These are phyloP conservation scores for Erysimum cheiri DNA, from an alignment of 441 rosid genomes.

Conservation along the genomic window DNA sequence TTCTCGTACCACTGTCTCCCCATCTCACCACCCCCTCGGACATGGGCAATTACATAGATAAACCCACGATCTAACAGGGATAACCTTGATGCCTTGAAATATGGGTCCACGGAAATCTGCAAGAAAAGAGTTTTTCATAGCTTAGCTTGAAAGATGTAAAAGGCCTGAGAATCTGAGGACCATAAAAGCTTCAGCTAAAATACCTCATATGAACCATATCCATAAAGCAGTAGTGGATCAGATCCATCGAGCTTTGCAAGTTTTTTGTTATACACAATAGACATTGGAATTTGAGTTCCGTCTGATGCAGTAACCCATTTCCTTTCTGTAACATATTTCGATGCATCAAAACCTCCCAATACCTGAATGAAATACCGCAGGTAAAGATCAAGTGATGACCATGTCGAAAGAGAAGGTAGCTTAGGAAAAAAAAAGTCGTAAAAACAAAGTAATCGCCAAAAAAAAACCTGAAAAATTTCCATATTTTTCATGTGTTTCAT, in stretches of 20 bases:
- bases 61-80: conserved; percentile 92
- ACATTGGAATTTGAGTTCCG: conserved; percentile 82
- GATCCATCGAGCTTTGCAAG: conserved; percentile 87
- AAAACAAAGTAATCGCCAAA: not conserved
- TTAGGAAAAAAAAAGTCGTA: not conserved
- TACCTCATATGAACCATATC: conserved; percentile 99
- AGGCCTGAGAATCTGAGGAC: not conserved
- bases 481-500: not conserved
- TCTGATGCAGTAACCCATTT: conserved; percentile 91
- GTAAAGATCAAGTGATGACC: conserved; percentile 1
- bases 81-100: conserved; percentile 70
- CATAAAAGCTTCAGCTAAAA: conserved; percentile 29
- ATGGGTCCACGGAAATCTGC: conserved; percentile 68
- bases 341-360: conserved; percentile 87
- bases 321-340: conserved; percentile 80
- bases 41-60: conserved; percentile 77
- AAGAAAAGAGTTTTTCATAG: conserved; percentile 25
- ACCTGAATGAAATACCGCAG: conserved; percentile 56
- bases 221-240: conserved; percentile 80
- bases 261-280: conserved; percentile 71
- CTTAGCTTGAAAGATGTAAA: conserved; percentile 19
- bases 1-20: conserved; percentile 98
- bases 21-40: conserved; percentile 99
- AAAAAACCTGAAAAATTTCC: not conserved
- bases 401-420: conserved; percentile 11